phyloP scores from a whole-genome alignment of 2,329 filamentous ascomycete genomes.

The Mycogone perniciosa region DNA sequence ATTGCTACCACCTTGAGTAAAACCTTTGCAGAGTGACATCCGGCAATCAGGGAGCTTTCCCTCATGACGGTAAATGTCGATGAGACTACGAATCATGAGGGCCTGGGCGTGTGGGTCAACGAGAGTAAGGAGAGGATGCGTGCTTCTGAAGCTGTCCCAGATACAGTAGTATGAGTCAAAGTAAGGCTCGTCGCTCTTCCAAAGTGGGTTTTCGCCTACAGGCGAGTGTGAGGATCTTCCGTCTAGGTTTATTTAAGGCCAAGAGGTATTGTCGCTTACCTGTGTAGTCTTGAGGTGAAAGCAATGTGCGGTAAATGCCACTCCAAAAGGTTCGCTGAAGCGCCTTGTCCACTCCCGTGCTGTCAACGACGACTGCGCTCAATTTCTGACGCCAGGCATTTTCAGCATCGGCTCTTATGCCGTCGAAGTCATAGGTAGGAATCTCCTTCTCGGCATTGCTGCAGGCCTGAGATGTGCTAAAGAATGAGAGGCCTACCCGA shows the following conservation, averaged over 20 bases:
- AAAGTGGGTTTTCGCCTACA: slow-evolving; percentile 62
- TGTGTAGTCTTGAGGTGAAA: slow-evolving; percentile 70
- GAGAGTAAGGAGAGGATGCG: slow-evolving; percentile 65
- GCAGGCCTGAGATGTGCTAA: slow-evolving; percentile 62
- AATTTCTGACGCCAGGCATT: slow-evolving; percentile 59
- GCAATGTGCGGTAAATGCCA: slow-evolving; percentile 60
- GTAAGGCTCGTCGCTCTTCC: slow-evolving; percentile 65
- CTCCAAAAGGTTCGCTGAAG: slow-evolving; percentile 65
- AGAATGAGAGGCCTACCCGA: slow-evolving; percentile 67
- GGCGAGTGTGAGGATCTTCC: not conserved
- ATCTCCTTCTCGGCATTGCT: slow-evolving; percentile 64
- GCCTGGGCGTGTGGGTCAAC: slow-evolving; percentile 62
- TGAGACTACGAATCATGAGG: slow-evolving; percentile 61
- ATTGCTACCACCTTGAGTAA: slow-evolving; percentile 70
- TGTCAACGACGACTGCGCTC: slow-evolving; percentile 49
- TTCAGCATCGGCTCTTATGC: slow-evolving; percentile 48
- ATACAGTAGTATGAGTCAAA: slow-evolving; percentile 65
- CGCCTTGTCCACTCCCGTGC: slow-evolving; percentile 45
- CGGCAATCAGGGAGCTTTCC: slow-evolving; percentile 69
- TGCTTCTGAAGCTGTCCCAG: slow-evolving; percentile 68
- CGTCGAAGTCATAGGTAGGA: slow-evolving; percentile 57
- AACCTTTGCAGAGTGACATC: slow-evolving; percentile 71
- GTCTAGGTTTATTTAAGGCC: not conserved
- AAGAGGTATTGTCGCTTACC: slow-evolving; percentile 6
- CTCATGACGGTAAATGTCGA: slow-evolving; percentile 65